Evolutionary conservation across 345 rosid genomes (phyloP).

Genomic region (Rhodamnia rubescens): DNA sequence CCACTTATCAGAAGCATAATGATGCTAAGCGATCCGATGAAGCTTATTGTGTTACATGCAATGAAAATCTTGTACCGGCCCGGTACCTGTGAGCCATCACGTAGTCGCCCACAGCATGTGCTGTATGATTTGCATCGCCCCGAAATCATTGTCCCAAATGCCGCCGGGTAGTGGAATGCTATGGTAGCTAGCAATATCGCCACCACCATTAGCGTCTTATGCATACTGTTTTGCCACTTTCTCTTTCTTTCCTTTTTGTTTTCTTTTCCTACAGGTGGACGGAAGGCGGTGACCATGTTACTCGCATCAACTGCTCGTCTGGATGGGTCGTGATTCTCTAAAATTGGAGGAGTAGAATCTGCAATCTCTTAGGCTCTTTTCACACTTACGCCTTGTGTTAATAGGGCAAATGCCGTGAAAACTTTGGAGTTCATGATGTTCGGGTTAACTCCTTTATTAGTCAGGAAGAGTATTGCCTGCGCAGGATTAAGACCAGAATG

Average conservation of each 20-base stretch:
- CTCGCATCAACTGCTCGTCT: neutral
- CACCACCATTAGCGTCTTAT: neutral
- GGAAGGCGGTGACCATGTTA: neutral
- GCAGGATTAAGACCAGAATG: neutral
- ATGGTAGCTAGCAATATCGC: neutral
- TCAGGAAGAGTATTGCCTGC: neutral
- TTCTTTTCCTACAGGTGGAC: neutral
- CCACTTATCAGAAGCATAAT: slow-evolving; percentile 5
- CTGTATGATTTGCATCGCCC: too few relatives aligned
- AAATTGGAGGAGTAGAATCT: neutral
- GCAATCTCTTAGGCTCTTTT: neutral
- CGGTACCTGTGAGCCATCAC: neutral
- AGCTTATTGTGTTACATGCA: neutral
- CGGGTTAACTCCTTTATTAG: neutral
- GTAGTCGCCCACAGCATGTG: neutral
- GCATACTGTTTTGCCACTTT: neutral
- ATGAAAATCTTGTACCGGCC: neutral
- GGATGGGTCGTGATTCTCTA: neutral
- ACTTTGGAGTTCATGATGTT: rapidly evolving
- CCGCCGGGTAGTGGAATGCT: neutral
- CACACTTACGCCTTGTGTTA: neutral
- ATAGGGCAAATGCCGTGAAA: neutral
- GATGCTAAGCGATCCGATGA: slow-evolving; percentile 1
- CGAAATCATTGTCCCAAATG: too few relatives aligned
- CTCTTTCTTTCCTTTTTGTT: neutral